Base-by-base conservation (phyloP, 768 basidiomycete species). In the Termitomyces sp. region DNA sequence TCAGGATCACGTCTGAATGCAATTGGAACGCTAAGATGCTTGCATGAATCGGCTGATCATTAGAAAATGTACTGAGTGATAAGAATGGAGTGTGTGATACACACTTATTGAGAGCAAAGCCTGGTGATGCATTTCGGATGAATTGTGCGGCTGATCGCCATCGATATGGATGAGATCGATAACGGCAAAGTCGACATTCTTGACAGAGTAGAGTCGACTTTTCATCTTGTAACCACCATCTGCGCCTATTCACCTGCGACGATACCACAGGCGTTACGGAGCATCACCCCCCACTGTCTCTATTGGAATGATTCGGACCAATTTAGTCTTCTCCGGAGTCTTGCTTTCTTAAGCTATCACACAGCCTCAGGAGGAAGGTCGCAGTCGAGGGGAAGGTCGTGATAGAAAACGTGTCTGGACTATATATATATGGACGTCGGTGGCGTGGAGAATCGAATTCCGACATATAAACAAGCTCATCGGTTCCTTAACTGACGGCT, bases 121-220 rank as follows among this genome's bases (percentile, higher is more conserved):
- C 5, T 12, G 5, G 15, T 35, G 14, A 17, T 38, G 14, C n/a
- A 55, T 23, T 21, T 28, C 50, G 53, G 41, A 49, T 50, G 57
- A 50, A 57, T 23, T 42, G 23, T 43, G 42, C 45, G 28, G 55
- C 49, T 45, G 60, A 53, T 58, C 51, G 46, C 47, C 52, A 61
- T 61, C 57, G 60, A 61, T 61, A 55, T 55, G 28, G 44, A 54
- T 53, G 44, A 53, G 51, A 61, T 61, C 51, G 60, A 61, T 61
- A 61, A 58, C 57, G 57, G 57, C 54, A 61, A 55, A 40, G 41
- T 17, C 43, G 38, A 50, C 45, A 41, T 38, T 33, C 35, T 54
- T 33, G 49, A 51, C 40, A 53, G 45, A 30, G 42, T 15, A 28
- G 37, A 35, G 43, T 49, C 40, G 50, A 56, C 38, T 23, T 23